phyloP scores from a whole-genome alignment of 1,284 basidiomycete genomes.

The Cerrena zonata region DNA sequence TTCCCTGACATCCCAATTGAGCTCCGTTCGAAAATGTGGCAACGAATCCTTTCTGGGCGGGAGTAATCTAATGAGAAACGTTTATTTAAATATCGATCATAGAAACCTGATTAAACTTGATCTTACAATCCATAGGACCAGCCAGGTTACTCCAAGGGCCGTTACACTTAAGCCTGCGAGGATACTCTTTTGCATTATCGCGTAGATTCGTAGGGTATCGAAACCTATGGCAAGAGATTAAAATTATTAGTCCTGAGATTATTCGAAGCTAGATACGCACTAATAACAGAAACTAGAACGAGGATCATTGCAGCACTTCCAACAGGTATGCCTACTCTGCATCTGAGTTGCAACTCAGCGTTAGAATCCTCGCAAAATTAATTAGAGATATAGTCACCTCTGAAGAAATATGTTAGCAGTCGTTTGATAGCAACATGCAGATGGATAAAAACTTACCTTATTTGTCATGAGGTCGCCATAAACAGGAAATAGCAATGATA shows the following conservation, averaged over 20 bases:
- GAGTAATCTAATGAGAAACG: background rate
- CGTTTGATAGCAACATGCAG: no score
- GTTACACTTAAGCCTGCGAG: background rate
- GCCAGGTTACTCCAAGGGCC: background rate
- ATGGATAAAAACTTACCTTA: no score
- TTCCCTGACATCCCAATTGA: background rate
- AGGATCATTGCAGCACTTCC: background rate
- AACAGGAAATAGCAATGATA: background rate
- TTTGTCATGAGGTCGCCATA: background rate
- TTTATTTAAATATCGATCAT: no score
- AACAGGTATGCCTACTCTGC: background rate
- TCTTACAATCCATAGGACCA: background rate
- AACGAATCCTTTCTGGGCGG: background rate
- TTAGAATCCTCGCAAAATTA: no score
- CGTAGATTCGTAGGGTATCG: background rate
- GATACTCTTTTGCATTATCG: background rate
- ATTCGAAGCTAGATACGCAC: background rate
- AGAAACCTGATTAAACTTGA: no score
- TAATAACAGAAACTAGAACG: background rate
- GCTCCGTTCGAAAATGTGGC: background rate
- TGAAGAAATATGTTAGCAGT: no score
- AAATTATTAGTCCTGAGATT: background rate
- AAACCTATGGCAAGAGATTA: background rate
- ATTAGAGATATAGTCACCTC: no score
- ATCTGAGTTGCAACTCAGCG: no score